These are phyloP conservation scores for Bryoerythrophyllum caledonicum DNA, from an alignment of 225 moss, liverwort and hornwort species.

Conservation along the genomic window DNA sequence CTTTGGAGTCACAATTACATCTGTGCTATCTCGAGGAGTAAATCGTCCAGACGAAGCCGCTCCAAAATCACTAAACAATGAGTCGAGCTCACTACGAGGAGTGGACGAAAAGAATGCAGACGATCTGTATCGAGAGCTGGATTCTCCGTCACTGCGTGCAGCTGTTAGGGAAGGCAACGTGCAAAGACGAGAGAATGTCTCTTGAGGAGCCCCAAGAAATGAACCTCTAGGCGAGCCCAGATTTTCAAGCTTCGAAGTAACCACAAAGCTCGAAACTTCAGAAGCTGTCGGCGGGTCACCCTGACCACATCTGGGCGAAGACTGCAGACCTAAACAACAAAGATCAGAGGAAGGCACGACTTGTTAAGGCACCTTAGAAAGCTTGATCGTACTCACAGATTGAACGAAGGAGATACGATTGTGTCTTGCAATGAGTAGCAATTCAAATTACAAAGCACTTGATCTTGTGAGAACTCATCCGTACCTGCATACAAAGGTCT, in stretches of 20 bases:
- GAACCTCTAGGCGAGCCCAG: slow-evolving; percentile 50
- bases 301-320: slow-evolving; percentile 53
- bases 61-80: slow-evolving; percentile 56
- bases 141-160: slow-evolving; percentile 65
- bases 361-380: not conserved
- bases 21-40: slow-evolving; percentile 59
- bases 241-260: slow-evolving; percentile 38
- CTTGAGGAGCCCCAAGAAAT: slow-evolving; percentile 63
- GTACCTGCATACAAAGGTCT: slow-evolving; percentile 55
- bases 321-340: slow-evolving; percentile 36
- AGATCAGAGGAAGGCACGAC: not conserved
- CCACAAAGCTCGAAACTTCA: slow-evolving; percentile 53
- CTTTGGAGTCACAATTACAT: slow-evolving; percentile 64
- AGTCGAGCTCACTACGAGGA: slow-evolving; percentile 64
- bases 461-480: not conserved
- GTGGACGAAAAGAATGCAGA: slow-evolving; percentile 59
- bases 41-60: slow-evolving; percentile 53
- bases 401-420: not conserved
- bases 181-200: slow-evolving; percentile 56
- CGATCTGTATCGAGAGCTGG: slow-evolving; percentile 54
- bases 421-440: not conserved
- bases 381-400: not conserved
- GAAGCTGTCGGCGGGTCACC: slow-evolving; percentile 54
- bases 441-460: not conserved
- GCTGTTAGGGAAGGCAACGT: slow-evolving; percentile 52